Base-by-base conservation (phyloP, 2,329 filamentous ascomycete genomes). In the Calonectria crousiana region DNA sequence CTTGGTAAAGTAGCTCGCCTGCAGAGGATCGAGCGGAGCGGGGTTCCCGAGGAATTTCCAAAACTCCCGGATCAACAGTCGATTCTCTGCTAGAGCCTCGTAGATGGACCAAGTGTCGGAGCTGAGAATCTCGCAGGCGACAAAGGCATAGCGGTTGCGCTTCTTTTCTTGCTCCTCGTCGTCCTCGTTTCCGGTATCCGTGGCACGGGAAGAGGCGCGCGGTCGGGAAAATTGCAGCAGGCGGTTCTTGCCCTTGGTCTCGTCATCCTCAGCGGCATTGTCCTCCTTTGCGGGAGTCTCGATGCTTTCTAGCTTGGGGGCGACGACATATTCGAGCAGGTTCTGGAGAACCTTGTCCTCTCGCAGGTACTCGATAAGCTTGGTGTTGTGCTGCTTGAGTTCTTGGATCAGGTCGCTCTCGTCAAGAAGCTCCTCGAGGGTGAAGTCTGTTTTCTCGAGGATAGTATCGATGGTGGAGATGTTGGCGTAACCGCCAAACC, bases 401-500 rank as follows among this genome's bases (percentile, higher is more conserved):
- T 99, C 97, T 85, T 98, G 95, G 80, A 98, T 97, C 81, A 98
- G 88, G 84, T 99, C 97, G 82, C 94, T 94, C 89, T 99, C 97
- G 85, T 98, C 96, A 76, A 99, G 92, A 74, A 99, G 90, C 84
- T 98, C 96, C 86, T 99, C 97, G 78, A 98, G 93, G 67, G 95
- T 95, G 84, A 98, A 96, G 86, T 98, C 95, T 80, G 97, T 93
- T 86, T 98, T 98, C 84, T 99, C 97, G 84, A 99, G 95, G 83
- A 99, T 95, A 80, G 93, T 95, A 87, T 98, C 97, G 86, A 99
- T 95, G 83, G 96, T 94, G 82, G 96, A 98, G 87, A 98, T 94
- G 90, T 95, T 98, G 90, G 96, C 95, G 90, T 98, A 98, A 84
- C 95, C 95, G 90, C 97, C 96, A 90, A 98, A 99, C 88, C 96